These are phyloP conservation scores for Paraconiothyrium sp. DNA, from an alignment of 2,329 filamentous ascomycete species.

Conservation along the genomic window DNA sequence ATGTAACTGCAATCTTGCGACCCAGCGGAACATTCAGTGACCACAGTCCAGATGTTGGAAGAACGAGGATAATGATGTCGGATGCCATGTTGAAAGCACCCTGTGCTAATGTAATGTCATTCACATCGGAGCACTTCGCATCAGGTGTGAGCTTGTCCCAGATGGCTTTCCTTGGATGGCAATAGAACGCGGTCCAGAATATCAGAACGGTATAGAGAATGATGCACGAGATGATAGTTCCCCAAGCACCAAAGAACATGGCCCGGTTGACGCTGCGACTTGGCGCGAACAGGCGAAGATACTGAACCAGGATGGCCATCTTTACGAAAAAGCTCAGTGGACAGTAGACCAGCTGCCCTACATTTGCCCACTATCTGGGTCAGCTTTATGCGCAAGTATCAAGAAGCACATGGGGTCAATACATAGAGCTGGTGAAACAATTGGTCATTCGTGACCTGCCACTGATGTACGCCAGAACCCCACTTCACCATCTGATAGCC, in stretches of 20 bases:
- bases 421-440: constrained; percentile 39
- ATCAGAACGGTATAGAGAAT: constrained; percentile 36
- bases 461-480: constrained; percentile 43
- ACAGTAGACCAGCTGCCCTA: constrained; percentile 38
- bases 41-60: constrained; percentile 36
- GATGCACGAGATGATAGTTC: constrained; percentile 29
- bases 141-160: constrained; percentile 36
- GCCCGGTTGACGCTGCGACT: constrained; percentile 28
- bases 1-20: constrained; percentile 36
- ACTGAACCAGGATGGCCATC: constrained; percentile 40
- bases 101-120: constrained; percentile 33
- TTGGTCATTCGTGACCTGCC: constrained; percentile 37
- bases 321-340: constrained; percentile 40
- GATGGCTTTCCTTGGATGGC: constrained; percentile 34
- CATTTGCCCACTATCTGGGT: constrained; percentile 34
- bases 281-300: constrained; percentile 39
- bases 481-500: constrained; percentile 38
- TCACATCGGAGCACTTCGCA: constrained; percentile 35
- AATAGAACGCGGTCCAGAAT: constrained; percentile 41
- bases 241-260: constrained; percentile 39
- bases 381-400: neutral
- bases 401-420: neutral
- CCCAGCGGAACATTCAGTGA: constrained; percentile 31
- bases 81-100: constrained; percentile 39
- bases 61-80: constrained; percentile 36